phyloP scores from a whole-genome alignment of 306 rosid species.

The Prinsepia uniflora region DNA sequence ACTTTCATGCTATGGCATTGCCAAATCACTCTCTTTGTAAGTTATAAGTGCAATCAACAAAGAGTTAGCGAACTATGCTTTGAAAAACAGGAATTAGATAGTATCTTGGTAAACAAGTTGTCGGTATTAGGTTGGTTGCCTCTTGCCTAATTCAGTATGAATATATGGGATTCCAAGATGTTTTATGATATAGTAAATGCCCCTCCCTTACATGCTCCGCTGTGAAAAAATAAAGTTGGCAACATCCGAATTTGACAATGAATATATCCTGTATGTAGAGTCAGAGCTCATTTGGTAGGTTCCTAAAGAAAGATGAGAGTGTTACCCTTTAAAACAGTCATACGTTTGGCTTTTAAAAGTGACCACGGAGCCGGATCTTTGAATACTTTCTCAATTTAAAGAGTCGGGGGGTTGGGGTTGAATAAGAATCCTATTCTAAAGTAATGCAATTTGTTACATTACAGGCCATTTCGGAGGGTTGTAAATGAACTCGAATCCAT shows the following conservation, averaged over 20 bases:
- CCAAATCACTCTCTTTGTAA: neutral
- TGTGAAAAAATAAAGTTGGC: neutral
- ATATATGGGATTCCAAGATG: neutral
- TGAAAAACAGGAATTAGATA: neutral
- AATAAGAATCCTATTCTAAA: slow-evolving; percentile 20
- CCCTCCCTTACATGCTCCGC: neutral
- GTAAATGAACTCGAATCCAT: slow-evolving; percentile 18
- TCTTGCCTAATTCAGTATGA: neutral
- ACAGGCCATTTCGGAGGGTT: neutral
- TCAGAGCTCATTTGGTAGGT: neutral
- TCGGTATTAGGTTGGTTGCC: neutral
- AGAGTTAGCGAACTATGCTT: neutral
- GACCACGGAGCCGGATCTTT: neutral
- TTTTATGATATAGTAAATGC: neutral
- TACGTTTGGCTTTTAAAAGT: neutral
- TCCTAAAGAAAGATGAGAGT: neutral
- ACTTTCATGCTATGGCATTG: neutral
- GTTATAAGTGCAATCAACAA: neutral
- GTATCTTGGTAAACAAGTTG: neutral
- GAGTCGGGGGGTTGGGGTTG: neutral
- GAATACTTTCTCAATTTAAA: neutral
- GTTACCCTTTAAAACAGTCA: neutral
- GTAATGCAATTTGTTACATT: neutral
- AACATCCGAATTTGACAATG: neutral
- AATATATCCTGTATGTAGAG: neutral